phyloP scores from a whole-genome alignment of 352 stramenopile genomes.

The Thalassiosira hispida region DNA sequence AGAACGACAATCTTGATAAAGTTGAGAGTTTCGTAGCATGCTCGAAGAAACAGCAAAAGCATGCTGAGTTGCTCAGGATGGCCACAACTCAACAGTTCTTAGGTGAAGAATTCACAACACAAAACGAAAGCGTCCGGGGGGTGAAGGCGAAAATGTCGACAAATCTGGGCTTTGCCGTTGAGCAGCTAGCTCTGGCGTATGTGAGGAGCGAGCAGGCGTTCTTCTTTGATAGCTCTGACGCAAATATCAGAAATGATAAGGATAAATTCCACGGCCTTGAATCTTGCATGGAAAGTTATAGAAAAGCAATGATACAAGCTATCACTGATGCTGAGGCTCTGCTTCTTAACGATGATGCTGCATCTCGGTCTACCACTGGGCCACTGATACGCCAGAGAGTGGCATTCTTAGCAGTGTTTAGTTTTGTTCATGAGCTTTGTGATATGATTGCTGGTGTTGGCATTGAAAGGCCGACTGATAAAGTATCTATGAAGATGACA shows the following conservation, averaged over 20 bases:
- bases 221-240: constrained; percentile 12
- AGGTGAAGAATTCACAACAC: constrained; percentile 46
- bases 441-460: constrained; percentile 10
- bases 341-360: constrained; percentile 25
- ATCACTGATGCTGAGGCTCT: constrained; percentile 33
- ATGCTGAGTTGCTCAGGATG: constrained; percentile 34
- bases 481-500: constrained; percentile 9
- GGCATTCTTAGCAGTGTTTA: constrained; percentile 27
- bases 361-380: constrained; percentile 35
- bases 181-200: constrained; percentile 36
- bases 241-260: not conserved
- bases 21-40: constrained; percentile 27
- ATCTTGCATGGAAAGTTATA: constrained; percentile 26
- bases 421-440: constrained; percentile 39
- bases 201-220: constrained; percentile 15
- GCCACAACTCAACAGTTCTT: constrained; percentile 44
- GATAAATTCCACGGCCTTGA: constrained; percentile 17
- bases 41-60: constrained; percentile 44
- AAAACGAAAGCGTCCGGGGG: constrained; percentile 25
- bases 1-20: constrained; percentile 11
- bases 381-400: constrained; percentile 41
- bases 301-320: constrained; percentile 36
- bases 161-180: constrained; percentile 40
- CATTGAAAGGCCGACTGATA: not conserved
- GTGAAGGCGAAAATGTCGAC: constrained; percentile 36